A percentile compares a stretch with the other conserved stretches of the same genome.
Conservation (phyloP, 1,284 basidiomycete species). For the Hemileia vastatrix region DNA sequence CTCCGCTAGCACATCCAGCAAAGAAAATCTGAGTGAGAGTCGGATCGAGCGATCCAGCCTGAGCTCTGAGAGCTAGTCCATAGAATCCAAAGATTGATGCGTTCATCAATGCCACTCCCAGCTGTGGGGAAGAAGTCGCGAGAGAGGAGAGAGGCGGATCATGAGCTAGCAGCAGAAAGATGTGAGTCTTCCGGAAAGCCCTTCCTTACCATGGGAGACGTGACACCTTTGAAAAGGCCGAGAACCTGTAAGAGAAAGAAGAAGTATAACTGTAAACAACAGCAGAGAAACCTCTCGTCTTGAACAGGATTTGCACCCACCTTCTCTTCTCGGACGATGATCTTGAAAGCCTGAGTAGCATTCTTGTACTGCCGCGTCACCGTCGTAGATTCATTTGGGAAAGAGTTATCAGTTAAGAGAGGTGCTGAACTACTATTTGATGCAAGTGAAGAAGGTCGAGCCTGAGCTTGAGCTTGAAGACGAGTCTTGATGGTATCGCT, state of each 20-base stretch:
- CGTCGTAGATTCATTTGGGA: neutral
- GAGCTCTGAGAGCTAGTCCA: constrained; percentile 26
- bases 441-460: neutral
- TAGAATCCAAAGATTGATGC: constrained; percentile 38
- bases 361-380: constrained; percentile 25
- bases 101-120: constrained; percentile 42
- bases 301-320: neutral
- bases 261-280: constrained; percentile 1
- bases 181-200: neutral
- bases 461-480: constrained; percentile 31
- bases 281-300: neutral
- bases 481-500: no score
- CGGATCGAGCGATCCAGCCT: constrained; percentile 19
- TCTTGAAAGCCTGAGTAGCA: constrained; percentile 32
- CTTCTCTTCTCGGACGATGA: constrained; percentile 34
- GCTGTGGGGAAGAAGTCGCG: constrained; percentile 25
- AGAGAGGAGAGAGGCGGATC: neutral
- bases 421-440: neutral
- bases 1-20: constrained; percentile 32
- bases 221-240: constrained; percentile 30
- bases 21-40: constrained; percentile 28
- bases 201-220: constrained; percentile 10
- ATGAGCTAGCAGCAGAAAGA: neutral
- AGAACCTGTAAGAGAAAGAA: constrained; percentile 28
- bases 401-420: neutral